Base-by-base conservation (phyloP, 1,284 basidiomycete species). In the Microbotryum scabiosae region DNA sequence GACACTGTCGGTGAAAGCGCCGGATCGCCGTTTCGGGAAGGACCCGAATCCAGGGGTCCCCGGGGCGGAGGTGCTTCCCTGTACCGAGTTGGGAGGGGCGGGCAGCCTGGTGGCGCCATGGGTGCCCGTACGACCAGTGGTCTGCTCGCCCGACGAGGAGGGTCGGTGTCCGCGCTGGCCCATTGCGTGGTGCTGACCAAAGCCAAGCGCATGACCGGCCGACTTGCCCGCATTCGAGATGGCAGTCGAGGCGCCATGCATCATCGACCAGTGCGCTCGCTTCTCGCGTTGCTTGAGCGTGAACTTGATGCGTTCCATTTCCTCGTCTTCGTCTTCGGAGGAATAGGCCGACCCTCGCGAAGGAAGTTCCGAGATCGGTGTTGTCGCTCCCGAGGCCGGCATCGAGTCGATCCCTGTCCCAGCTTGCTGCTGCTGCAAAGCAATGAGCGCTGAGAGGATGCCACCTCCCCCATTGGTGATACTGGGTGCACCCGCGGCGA, bases 271-370 rank as follows among this genome's bases (percentile, higher is more conserved):
- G n/a, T 46, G 51, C 4, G 64, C 64, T 44, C 59, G 62, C 49
- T 57, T 68, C 61, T 58, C 57, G 56, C 56, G 64, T 26, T 66
- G 60, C 59, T 70, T 67, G 50, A 62, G 55, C 36, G 67, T 56
- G 59, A 71, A 71, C 60, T 65, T 69, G 41, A 56, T 54, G 8
- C 67, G 64, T 46, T 69, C 66, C 9, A 51, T 54, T 32, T 71
- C 70, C 20, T 71, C 69, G 51, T 72, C 70, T 30, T 73, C 71
- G 16, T 68, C 65, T 47, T 74, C 72, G 25, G 28, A 48, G 21
- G 32, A 43, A 48, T 61, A 41, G 36, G 16, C 36, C 36, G 36
- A 41, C 5, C 36, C 36, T 4, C 51, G 51, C 10, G 60, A 58
- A 0, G 58, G 55, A 23, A 60, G 51, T 21, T 56, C 46, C 16